A percentile compares a stretch with the other conserved stretches of the same genome.
Conservation (phyloP, 108 stramenopile species). For the Aurantiochytrium sp. region DNA sequence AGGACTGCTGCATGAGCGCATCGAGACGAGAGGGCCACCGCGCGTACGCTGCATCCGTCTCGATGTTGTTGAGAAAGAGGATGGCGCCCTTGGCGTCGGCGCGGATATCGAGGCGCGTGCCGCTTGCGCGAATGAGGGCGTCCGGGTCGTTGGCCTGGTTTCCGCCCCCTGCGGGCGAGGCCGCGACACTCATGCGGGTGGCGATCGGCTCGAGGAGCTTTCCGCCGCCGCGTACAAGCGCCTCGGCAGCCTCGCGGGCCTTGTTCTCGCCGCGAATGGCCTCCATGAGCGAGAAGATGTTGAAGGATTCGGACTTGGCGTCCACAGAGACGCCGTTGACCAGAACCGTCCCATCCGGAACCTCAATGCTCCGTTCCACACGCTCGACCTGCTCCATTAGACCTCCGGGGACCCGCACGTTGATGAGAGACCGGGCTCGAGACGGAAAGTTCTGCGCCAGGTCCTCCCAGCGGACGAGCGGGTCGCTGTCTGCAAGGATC, state of each 20-base stretch:
- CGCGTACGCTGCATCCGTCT: conserved; percentile 47
- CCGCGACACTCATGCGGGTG: neutral
- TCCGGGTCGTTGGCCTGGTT: neutral
- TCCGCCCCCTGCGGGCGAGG: neutral
- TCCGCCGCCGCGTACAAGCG: neutral
- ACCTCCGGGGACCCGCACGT: neutral
- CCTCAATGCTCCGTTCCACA: neutral
- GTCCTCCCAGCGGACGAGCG: neutral
- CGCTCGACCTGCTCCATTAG: neutral
- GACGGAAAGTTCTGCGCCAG: conserved; percentile 30
- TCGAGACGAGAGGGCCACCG: conserved; percentile 37
- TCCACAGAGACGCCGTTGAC: conserved; percentile 47
- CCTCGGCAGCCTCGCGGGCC: neutral
- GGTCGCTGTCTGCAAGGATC: conserved; percentile 9
- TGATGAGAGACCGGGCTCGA: neutral
- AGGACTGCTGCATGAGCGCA: conserved; percentile 45
- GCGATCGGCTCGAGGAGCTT: neutral
- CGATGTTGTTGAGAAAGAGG: conserved; percentile 57
- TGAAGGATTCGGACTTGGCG: conserved; percentile 38
- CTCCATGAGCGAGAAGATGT: conserved; percentile 46
- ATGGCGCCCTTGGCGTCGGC: conserved; percentile 32
- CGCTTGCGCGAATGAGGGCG: neutral
- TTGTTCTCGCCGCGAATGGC: conserved; percentile 37
- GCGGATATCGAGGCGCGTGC: conserved; percentile 33
- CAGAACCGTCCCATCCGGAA: conserved; percentile 33